Evolutionary conservation across 1,284 basidiomycete genomes (phyloP).

Genomic region (Kwoniella shivajii): DNA sequence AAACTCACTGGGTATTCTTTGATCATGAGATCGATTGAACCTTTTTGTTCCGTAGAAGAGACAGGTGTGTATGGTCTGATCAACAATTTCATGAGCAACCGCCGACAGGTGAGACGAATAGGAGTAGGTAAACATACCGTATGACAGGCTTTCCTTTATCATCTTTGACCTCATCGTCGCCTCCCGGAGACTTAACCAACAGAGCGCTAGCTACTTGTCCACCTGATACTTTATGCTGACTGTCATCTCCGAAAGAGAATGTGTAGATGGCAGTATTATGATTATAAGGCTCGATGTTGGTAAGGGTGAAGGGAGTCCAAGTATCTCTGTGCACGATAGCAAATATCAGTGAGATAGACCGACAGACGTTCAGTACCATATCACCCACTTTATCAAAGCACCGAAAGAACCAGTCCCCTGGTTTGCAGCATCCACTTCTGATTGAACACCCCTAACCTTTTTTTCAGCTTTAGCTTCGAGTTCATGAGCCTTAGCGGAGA

Average conservation of each 20-base stretch:
- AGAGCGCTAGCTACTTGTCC: constrained; percentile 63
- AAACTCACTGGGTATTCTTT: constrained; percentile 64
- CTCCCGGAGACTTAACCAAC: constrained; percentile 57
- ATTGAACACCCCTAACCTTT: constrained; percentile 26
- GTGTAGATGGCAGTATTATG: constrained; percentile 84
- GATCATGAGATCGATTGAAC: constrained; percentile 78
- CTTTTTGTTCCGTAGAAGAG: constrained; percentile 69
- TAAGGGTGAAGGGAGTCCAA: constrained; percentile 66
- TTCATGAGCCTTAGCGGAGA: constrained; percentile 26
- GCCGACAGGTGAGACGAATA: background rate
- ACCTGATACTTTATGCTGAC: constrained; percentile 64
- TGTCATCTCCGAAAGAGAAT: constrained; percentile 80
- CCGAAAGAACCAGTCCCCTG: constrained; percentile 22
- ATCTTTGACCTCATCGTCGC: constrained; percentile 58
- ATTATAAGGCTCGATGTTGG: constrained; percentile 85
- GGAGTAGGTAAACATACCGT: constrained; percentile 57
- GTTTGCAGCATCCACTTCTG: constrained; percentile 32
- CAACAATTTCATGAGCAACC: background rate
- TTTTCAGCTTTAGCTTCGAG: constrained; percentile 28
- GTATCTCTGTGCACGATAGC: constrained; percentile 34
- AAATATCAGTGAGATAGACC: background rate
- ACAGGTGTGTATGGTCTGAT: constrained; percentile 75
- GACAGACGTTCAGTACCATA: background rate
- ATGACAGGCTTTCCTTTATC: constrained; percentile 86
- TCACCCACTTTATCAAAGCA: constrained; percentile 42